A percentile compares a stretch with the other conserved stretches of the same genome.
These are phyloP conservation scores for Triticum turgidum DNA, from an alignment of 176 grass and related monocot species.

Conservation along the genomic window DNA sequence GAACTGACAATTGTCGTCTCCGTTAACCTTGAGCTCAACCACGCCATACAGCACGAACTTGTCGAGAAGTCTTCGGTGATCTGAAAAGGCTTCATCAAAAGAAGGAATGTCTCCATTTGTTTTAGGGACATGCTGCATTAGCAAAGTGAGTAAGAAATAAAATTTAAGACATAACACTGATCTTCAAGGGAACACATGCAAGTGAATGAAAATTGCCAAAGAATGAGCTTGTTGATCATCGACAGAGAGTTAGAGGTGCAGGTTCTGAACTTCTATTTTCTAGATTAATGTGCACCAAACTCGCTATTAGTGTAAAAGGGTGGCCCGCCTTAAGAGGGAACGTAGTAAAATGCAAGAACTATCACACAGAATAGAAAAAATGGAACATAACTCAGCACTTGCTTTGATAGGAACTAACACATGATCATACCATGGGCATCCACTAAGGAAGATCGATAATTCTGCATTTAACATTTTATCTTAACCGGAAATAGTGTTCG, in stretches of 20 bases:
- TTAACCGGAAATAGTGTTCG: no score
- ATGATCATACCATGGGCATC: no score
- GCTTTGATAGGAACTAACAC: no score
- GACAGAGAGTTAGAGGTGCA: background rate
- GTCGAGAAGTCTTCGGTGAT: constrained; percentile 79
- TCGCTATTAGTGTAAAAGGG: no score
- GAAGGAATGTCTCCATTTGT: constrained; percentile 82
- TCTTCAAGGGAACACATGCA: background rate
- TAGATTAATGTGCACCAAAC: background rate
- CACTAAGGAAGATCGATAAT: no score
- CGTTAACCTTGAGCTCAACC: no score
- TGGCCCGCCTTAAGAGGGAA: no score
- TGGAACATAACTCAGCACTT: no score
- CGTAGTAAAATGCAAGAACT: no score
- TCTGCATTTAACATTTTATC: no score
- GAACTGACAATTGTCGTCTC: no score
- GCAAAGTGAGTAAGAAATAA: background rate
- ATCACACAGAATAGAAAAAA: no score
- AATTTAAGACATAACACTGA: background rate
- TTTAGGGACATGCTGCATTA: constrained; percentile 82
- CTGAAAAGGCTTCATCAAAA: constrained; percentile 77
- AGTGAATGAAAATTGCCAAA: background rate
- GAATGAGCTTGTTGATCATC: background rate
- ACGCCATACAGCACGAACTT: constrained; percentile 26
- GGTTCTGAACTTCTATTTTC: background rate